Conservation (phyloP, 805 yeast genomes). For the Saccharomycopsis amapae region DNA sequence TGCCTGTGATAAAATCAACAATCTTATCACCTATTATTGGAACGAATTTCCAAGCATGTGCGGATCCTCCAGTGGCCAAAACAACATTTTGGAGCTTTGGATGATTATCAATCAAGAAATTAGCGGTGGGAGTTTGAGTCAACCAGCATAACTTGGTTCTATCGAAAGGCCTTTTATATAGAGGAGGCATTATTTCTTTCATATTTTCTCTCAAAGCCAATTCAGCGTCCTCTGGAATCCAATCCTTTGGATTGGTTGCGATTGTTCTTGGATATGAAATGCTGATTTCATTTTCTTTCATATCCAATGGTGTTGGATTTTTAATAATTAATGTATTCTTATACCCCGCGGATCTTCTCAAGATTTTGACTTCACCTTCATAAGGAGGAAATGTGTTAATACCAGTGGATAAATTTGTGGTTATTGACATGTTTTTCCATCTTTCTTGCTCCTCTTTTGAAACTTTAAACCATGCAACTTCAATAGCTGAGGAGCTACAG, state of each 20-base stretch:
- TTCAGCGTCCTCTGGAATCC: conserved; percentile 31
- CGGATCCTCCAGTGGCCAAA: conserved; percentile 36
- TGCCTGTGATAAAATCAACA: conserved; percentile 27
- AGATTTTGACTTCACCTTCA: not conserved
- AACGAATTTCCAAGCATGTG: conserved; percentile 34
- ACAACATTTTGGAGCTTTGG: conserved; percentile 26
- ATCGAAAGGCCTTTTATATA: conserved; percentile 25
- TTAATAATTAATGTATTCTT: not conserved
- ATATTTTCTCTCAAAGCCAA: conserved; percentile 29
- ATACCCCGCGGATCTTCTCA: not conserved
- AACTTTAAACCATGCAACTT: conserved; percentile 8
- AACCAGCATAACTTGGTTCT: conserved; percentile 32
- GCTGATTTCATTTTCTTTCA: not conserved
- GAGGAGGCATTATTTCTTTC: conserved; percentile 19
- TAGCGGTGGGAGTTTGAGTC: conserved; percentile 31
- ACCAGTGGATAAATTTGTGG: not conserved
- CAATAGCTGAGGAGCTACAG: conserved; percentile 23
- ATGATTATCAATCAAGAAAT: conserved; percentile 28
- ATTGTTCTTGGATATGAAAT: conserved; percentile 1
- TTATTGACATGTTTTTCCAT: not conserved
- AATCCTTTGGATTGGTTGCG: conserved; percentile 18
- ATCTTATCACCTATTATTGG: conserved; percentile 32
- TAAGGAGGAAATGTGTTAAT: not conserved
- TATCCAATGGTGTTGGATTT: not conserved
- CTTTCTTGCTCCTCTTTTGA: not conserved